Conservation (phyloP, 805 yeast genomes). For the Tetrapisispora taiwanensis region DNA sequence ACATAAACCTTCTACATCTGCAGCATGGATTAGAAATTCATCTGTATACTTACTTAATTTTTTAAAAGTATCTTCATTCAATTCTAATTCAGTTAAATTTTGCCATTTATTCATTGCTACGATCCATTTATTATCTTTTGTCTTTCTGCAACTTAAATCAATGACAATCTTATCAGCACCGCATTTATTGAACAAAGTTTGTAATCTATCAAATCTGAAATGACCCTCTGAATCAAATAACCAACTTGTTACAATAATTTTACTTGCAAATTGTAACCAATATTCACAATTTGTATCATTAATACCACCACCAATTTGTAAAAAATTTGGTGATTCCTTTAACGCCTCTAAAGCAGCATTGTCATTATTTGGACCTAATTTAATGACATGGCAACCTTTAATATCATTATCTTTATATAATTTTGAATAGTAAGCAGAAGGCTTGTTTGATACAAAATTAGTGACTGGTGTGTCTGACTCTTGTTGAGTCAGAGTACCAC, state of each 20-base stretch:
- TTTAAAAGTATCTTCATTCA: conserved; percentile 44
- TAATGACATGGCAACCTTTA: conserved; percentile 83
- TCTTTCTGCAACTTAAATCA: conserved; percentile 74
- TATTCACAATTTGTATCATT: conserved; percentile 56
- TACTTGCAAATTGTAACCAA: conserved; percentile 77
- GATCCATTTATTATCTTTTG: conserved; percentile 45
- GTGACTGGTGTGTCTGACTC: conserved; percentile 40
- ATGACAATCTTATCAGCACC: conserved; percentile 67
- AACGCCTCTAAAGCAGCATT: conserved; percentile 73
- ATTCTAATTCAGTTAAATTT: conserved; percentile 58
- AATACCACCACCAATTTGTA: conserved; percentile 94
- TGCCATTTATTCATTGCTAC: conserved; percentile 99
- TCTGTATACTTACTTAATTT: conserved; percentile 55
- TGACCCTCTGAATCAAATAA: conserved; percentile 47
- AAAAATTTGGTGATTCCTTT: conserved; percentile 53
- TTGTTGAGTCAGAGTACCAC: conserved; percentile 66
- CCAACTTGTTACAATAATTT: conserved; percentile 89
- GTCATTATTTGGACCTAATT: conserved; percentile 77
- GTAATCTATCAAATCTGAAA: conserved; percentile 43
- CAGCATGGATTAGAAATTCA: conserved; percentile 92
- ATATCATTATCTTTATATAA: conserved; percentile 53
- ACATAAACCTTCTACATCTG: conserved; percentile 96
- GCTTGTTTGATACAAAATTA: conserved; percentile 68
- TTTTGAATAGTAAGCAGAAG: conserved; percentile 65
- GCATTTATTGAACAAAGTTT: conserved; percentile 39